Evolutionary conservation across 2,329 filamentous ascomycete species (phyloP).

Genomic region (Ophiocordyceps camponoti-leonardi): DNA sequence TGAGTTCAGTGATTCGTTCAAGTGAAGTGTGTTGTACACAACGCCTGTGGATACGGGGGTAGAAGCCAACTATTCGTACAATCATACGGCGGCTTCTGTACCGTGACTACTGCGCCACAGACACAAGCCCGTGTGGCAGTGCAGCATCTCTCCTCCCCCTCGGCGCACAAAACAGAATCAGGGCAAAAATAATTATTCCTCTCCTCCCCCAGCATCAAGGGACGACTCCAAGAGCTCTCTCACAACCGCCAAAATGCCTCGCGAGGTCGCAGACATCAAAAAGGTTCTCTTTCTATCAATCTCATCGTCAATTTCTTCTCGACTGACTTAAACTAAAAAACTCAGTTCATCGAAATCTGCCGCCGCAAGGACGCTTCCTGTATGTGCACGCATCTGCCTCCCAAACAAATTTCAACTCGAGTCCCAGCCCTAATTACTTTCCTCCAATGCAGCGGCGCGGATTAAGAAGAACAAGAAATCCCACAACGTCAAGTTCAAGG

Average conservation of each 20-base stretch:
- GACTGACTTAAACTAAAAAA: constrained; percentile 10
- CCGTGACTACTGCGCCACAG: too few relatives aligned
- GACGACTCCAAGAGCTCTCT: too few relatives aligned
- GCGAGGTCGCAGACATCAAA: constrained; percentile 97
- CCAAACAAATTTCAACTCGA: too few relatives aligned
- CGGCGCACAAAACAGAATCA: constrained; percentile 11
- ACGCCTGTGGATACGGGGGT: too few relatives aligned
- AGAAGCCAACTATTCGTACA: too few relatives aligned
- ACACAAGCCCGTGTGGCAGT: too few relatives aligned
- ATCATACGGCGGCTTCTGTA: too few relatives aligned
- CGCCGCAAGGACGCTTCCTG: constrained; percentile 98
- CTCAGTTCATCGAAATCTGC: constrained; percentile 98
- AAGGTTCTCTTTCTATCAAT: too few relatives aligned
- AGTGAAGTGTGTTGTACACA: not conserved
- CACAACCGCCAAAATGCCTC: constrained; percentile 72
- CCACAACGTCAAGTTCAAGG: constrained; percentile 99
- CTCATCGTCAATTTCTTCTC: not conserved
- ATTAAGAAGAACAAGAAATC: constrained; percentile 92
- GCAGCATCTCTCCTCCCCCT: too few relatives aligned
- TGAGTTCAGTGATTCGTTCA: too few relatives aligned
- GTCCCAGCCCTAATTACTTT: too few relatives aligned
- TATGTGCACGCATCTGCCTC: constrained; percentile 36
- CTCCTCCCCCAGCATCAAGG: not conserved
- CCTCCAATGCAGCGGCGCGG: constrained; percentile 47
- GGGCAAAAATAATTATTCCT: constrained; percentile 5